Base-by-base conservation (phyloP, 2,329 filamentous ascomycete genomes). In the Lachnellula arida region DNA sequence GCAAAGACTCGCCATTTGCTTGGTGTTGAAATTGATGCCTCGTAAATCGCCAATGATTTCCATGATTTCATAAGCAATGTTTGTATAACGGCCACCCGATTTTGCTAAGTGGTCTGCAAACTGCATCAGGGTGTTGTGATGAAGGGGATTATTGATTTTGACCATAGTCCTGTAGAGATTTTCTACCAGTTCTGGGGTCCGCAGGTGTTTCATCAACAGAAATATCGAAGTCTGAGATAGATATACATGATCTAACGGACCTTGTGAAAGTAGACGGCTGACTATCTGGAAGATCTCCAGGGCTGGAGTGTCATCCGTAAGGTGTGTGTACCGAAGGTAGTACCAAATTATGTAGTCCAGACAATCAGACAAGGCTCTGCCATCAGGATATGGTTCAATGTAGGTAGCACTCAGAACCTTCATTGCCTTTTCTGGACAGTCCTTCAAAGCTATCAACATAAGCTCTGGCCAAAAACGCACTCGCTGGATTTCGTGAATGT, bases 1-100 rank as follows among this genome's bases (percentile, higher is more conserved):
- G 68, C 83, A 85, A 8, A 81, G 74, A 61, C 80, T 82, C 23
- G 76, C 73, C 50, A 81, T 73, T 28, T 70, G 71, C 2, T 71
- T 72, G 11, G 70, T 71, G 54, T 81, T 80, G 55, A 81, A 71
- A 50, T 78, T 17, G 4, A 32, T 68, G n/a, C 76, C 68, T 0
- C 72, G 68, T 40, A 63, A 5, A 72, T 69, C 1, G 56, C 61
- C 62, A 11, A 78, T 61, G 8, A 61, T 65, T 14, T 74, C 68
- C 5, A 81, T 62, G 17, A 84, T 73, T 4, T 74, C 69, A 44
- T 79, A 72, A 0, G 80, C 73, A 9, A 65, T 32, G 15, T 62
- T 58, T 58, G 80, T 81, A 63, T 75, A 69, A 4, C 63, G n/a
- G 54, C n/a, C n/a, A n/a, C 58, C 57, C 12, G 64, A 60, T 46